Evolutionary conservation across 169 alveolate species (phyloP), one percentile per base, ranked within the genome.

Genomic region (Toxoplasma gondii): DNA sequence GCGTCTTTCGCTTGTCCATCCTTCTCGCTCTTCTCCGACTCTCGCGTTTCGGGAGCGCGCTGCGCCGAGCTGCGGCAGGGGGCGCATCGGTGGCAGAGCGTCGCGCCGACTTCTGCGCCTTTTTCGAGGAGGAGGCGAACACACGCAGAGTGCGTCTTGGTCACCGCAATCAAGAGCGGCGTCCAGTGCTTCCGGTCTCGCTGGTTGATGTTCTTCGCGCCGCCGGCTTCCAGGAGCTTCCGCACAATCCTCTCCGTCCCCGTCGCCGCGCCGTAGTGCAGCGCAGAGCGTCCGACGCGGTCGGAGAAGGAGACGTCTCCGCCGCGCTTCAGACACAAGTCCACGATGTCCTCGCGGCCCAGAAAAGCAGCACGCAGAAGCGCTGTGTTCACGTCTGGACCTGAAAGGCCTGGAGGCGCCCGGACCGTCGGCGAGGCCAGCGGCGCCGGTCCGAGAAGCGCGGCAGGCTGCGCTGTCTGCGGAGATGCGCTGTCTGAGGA

Each of bases 241-340:
- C 92, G 69, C 86, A 96, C 95, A 34, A 95, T 95, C 74, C 92
- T 92, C 19, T 93, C 94, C 92, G 92, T 78, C 44, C 97, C 97
- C 10, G 96, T 93, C 53, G 97, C 97, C 34, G 97, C 96, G 80
- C 97, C 97, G 88, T 96, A 96, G 86, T 96, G 97, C 86, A 96
- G 91, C 84, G 97, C 97, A 45, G 95, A 93, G 44, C 97, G 93
- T 64, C 97, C 97, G 22, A 95, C 97, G 43, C 86, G 91, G 64
- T 96, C 97, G 31, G 95, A 67, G 88, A 86, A 91, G 67, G 91
- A 86, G 9, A 90, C 88, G 69, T 91, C 86, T 7, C 88, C 94
- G 17, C 94, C 94, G 31, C 94, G 54, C 80, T 92, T 64, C 44
- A 92, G 49, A 39, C 94, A 92, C 24, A 58, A 31, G 34, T 36